A percentile compares a stretch with the other conserved stretches of the same genome.
Evolutionary conservation across 805 yeast species (phyloP).

Genomic region (Kuraishia ogatae): DNA sequence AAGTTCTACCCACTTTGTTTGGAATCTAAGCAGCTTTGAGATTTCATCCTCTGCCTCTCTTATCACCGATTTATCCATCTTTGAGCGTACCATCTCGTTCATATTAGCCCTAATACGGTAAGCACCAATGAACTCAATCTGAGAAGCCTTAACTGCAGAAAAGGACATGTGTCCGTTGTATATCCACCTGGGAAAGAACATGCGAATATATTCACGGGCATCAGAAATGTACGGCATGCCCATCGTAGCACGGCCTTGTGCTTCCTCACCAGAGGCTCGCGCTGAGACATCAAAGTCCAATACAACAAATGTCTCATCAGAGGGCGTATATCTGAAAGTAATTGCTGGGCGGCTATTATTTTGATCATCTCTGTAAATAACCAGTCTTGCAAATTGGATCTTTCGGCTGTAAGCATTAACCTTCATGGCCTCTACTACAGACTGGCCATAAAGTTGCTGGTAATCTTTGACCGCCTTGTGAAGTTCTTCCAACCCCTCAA

Average conservation of each 20-base stretch:
- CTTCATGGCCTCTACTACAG: conserved; percentile 39
- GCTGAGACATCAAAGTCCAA: conserved; percentile 35
- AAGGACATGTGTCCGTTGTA: conserved; percentile 10
- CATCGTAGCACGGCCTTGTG: conserved; percentile 9
- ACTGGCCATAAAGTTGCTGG: conserved; percentile 30
- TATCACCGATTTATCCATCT: conserved; percentile 26
- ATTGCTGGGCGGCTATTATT: conserved; percentile 21
- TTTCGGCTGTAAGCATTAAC: conserved; percentile 38
- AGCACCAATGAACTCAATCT: conserved; percentile 35
- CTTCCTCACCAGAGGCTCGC: conserved; percentile 11
- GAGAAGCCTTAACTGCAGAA: conserved; percentile 29
- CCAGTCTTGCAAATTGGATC: conserved; percentile 45
- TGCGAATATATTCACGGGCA: conserved; percentile 19
- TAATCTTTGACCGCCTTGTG: conserved; percentile 38
- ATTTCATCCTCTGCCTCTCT: conserved; percentile 28
- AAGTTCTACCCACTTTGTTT: conserved; percentile 33
- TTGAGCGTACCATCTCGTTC: conserved; percentile 23
- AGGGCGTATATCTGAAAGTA: conserved; percentile 43
- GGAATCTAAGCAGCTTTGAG: conserved; percentile 24
- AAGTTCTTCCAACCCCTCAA: conserved; percentile 33
- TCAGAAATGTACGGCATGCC: conserved; percentile 28
- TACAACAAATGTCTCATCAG: conserved; percentile 23
- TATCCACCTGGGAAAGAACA: conserved; percentile 26
- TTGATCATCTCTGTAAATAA: conserved; percentile 45
- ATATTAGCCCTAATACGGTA: conserved; percentile 25